Evolutionary conservation across 2,329 filamentous ascomycete species (phyloP), one percentile per base, ranked within the genome.

Genomic region (Aschersonia sp.): DNA sequence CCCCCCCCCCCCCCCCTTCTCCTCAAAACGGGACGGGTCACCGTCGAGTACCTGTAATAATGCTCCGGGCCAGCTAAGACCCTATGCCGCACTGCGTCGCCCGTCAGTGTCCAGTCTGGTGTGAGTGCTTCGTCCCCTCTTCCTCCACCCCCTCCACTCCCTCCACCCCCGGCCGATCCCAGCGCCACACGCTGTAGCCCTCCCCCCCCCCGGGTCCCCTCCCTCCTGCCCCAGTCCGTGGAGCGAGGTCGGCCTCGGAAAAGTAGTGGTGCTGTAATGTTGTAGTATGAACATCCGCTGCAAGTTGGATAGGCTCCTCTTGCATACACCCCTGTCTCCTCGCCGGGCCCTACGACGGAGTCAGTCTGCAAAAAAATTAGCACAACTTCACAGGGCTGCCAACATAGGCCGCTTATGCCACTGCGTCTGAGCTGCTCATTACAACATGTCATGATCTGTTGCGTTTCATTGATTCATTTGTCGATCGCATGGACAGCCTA

Each of bases 211-310:
- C 31, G 5, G 40, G 2, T 28, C 4, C 29, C 44, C 9, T 38
- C 30, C 29, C 35, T 32, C 44, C 12, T 7, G 38, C 30, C 3
- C 31, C 41, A 43, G 45, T 3, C 9, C 30, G 45, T 47, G 45
- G 45, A 47, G 45, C 45, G 40, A 43, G 31, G 35, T 47, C 45
- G 45, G 44, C 2, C 35, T n/a, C 30, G 45, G 31, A 40, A 38
- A 7, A 4, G 7, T 38, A 12, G 12, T 20, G 20, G 20, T 20
- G 20, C 20, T 20, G 20, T 20, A 20, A 20, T 20, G 20, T 20
- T 20, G 20, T 20, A 20, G 20, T 20, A 20, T 20, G 20, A 20
- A 20, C 20, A 20, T 20, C 20, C 20, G 35, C 35, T 38, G 35
- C 7, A 12, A 9, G 35, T 38, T 7, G 35, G 35, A 38, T 7